Evolutionary conservation across 352 stramenopile species (phyloP).

Genomic region (Peronosclerospora sorghi): DNA sequence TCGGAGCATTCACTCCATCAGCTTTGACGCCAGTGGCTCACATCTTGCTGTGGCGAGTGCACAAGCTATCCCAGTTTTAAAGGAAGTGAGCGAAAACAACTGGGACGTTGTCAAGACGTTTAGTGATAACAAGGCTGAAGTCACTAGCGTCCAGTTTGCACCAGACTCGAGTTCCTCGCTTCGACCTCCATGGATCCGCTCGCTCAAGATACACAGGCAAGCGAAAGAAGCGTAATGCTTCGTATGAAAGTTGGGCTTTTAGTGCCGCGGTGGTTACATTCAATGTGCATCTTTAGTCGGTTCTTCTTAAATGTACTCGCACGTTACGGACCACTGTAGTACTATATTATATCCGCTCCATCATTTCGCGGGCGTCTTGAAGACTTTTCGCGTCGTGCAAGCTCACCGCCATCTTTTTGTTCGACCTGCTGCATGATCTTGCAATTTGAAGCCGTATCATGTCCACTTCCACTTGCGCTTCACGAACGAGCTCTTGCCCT

Average conservation of each 20-base stretch:
- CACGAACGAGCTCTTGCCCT: constrained; percentile 45
- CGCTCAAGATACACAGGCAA: constrained; percentile 69
- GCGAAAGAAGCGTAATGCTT: not conserved
- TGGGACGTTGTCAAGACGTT: constrained; percentile 56
- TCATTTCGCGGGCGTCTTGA: constrained; percentile 45
- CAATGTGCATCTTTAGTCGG: too few relatives aligned
- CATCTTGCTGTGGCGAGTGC: constrained; percentile 42
- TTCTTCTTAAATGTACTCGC: too few relatives aligned
- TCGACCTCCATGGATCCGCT: constrained; percentile 66
- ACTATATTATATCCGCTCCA: too few relatives aligned
- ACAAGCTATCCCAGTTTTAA: constrained; percentile 35
- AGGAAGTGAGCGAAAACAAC: constrained; percentile 50
- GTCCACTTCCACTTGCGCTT: constrained; percentile 59
- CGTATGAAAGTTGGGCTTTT: too few relatives aligned
- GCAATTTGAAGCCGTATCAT: constrained; percentile 80
- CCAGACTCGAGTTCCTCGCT: constrained; percentile 51
- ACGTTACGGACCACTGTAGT: not conserved
- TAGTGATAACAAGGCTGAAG: constrained; percentile 51
- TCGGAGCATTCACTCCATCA: constrained; percentile 39
- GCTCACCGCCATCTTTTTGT: constrained; percentile 72
- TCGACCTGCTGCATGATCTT: constrained; percentile 79
- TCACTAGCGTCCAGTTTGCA: constrained; percentile 50
- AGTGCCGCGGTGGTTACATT: too few relatives aligned
- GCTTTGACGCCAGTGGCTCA: constrained; percentile 50
- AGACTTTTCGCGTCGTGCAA: constrained; percentile 43